Base-by-base conservation (phyloP, 352 stramenopile genomes). In the Thraustochytrium sp. region DNA sequence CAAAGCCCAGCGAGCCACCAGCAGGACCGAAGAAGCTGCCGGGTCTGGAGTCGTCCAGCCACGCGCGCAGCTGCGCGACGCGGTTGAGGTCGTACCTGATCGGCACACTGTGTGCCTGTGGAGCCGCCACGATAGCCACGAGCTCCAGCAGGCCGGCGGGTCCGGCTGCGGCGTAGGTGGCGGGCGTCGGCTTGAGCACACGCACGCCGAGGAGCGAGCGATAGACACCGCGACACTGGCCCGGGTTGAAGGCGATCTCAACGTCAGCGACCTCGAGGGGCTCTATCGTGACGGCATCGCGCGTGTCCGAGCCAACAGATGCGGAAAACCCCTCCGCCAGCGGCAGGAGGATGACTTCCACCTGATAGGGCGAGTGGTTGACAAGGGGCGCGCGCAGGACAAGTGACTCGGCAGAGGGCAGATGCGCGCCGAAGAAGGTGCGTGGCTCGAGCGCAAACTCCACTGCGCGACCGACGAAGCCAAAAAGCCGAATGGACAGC, bases 321-420 rank as follows among this genome's bases (percentile, higher is more conserved):
- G 31, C 68, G 8, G 40, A 26, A 42, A 53, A 80, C 9, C 42
- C n/a, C 11, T 44, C 4, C 38, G 8, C 68, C 8, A 80, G 31
- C 4, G 68, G 68, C 21, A 80, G 34, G 13, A 80, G 51, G 3
- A 63, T 1, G 37, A 80, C 42, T 1, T 61, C 11, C 34, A 80
- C n/a, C 37, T 64, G 29, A 26, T 80, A 80, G 3, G 31, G 68
- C n/a, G 68, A 80, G 53, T 80, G 68, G 31, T 80, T 80, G n/a
- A 80, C 34, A 5, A 80, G 11, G 13, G 68, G 68, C 4, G 63
- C 21, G 8, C 48, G 23, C 11, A 80, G 51, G 1, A 29, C 40
- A 8, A 48, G 44, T 4, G 31, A 26, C 31, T 44, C 34, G 1
- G 4, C 53, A 44, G 5, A 13, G 1, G 59, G 59, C 26, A 4